Base-by-base conservation (phyloP, 495 filamentous ascomycete species). In the Astrothelium subdiscretum region DNA sequence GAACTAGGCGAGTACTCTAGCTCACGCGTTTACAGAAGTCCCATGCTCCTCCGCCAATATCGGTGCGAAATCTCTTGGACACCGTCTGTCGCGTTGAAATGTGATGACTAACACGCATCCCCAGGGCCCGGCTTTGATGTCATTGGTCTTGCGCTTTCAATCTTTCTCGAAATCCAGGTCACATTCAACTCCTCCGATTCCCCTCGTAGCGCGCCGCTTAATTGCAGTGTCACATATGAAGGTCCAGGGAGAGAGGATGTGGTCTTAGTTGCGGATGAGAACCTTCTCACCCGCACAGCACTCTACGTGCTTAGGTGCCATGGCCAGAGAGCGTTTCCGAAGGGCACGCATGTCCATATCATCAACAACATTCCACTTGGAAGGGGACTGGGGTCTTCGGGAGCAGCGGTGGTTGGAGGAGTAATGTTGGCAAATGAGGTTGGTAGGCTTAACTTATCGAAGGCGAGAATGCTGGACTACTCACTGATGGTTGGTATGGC, bases 11-110 rank as follows among this genome's bases (percentile, higher is more conserved):
- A 38, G 27, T 42, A 18, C 20, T 59, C 35, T 13, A 42, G 57
- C 31, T 35, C 62, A 64, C 62, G 48, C 3, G 2, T 20, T 1
- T 26, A 32, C 63, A 74, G 70, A 65, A 61, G 75, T 76, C 20
- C 92, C 92, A 48, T 95, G 91, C 77, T 96, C 91, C 57, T 95
- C 90, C 8, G 92, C 92, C 70, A 97, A 97, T 78, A 95, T 97
- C 70, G 92, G 85, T 78, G 67, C 32, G 59, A 10, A 38, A 24
- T 3, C 11, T 24, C 27, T 26, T n/a, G n/a, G n/a, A n/a, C n/a
- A n/a, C n/a, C n/a, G n/a, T n/a, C n/a, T n/a, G n/a, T n/a, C n/a
- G n/a, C n/a, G n/a, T n/a, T n/a, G n/a, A n/a, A n/a, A n/a, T n/a
- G n/a, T n/a, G 22, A 32, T 44, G 26, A 60, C 32, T 59, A 27